A percentile compares a stretch with the other conserved stretches of the same genome.
Evolutionary conservation across 2,329 filamentous ascomycete genomes (phyloP).

Genomic region (Aspergillus tubingensis): DNA sequence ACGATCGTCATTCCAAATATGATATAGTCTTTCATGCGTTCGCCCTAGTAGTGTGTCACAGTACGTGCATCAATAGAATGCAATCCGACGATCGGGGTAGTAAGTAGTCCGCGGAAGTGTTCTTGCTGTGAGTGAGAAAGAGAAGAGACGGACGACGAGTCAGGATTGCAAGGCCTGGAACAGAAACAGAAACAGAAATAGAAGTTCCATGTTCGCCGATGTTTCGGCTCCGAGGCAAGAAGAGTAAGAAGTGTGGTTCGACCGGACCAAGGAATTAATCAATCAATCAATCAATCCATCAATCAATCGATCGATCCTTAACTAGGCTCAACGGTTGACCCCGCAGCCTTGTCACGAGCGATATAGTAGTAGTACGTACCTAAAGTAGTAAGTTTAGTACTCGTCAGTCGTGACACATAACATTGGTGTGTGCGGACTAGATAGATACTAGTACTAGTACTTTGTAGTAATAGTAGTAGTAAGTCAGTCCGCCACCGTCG

Average conservation of each 20-base stretch:
- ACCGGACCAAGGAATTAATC: background rate
- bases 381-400: background rate
- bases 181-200: no score
- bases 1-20: constrained; percentile 1
- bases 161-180: background rate
- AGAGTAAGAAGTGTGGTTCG: background rate
- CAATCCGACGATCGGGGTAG: background rate
- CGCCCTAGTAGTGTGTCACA: constrained; percentile 1
- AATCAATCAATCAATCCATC: no score
- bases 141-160: background rate
- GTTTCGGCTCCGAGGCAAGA: background rate
- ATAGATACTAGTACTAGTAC: no score
- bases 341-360: background rate
- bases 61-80: background rate
- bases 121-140: background rate
- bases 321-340: background rate
- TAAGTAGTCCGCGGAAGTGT: background rate
- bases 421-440: no score
- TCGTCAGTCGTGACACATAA: background rate
- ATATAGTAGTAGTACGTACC: background rate
- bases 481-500: no score
- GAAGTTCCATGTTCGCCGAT: no score
- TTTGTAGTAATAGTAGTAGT: no score
- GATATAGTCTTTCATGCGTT: background rate
- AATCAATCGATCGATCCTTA: background rate